Percentiles rank a stretch among this genome's conserved stretches.
Conservation (phyloP, 2,329 filamentous ascomycete genomes). For the Ceratocystis harringtonii region DNA sequence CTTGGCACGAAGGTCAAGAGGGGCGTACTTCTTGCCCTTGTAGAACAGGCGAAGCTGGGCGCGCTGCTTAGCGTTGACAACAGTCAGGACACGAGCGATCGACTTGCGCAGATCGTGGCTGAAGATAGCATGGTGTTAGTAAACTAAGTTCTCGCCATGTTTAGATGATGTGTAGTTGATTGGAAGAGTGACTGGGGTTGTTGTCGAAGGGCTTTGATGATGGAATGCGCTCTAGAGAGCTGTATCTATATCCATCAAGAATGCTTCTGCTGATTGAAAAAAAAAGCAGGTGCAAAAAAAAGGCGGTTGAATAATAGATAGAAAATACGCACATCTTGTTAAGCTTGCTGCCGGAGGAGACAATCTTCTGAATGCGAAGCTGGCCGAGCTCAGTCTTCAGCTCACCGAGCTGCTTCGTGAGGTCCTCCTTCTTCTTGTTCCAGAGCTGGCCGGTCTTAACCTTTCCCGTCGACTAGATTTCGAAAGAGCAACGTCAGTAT, state of each 20-base stretch:
- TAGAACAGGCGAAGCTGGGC: constrained; percentile 97
- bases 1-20: constrained; percentile 96
- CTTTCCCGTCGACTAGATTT: constrained; percentile 38
- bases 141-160: constrained; percentile 6
- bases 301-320: not conserved
- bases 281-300: not conserved
- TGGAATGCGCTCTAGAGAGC: not conserved
- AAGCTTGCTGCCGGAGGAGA: constrained; percentile 88
- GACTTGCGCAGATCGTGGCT: constrained; percentile 99
- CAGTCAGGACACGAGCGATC: constrained; percentile 93
- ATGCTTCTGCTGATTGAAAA: not conserved
- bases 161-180: not conserved
- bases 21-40: constrained; percentile 99
- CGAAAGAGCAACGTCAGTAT: constrained; percentile 12
- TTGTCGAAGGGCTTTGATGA: not conserved
- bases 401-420: constrained; percentile 87
- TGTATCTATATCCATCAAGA: not conserved
- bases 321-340: constrained; percentile 70
- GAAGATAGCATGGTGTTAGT: constrained; percentile 22
- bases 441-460: constrained; percentile 96
- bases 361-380: constrained; percentile 96
- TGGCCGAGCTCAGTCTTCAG: constrained; percentile 92
- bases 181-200: not conserved
- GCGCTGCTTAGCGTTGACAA: constrained; percentile 99
- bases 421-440: constrained; percentile 98